Conservation (phyloP, 257 asterid genomes). For the Ilex asprella region DNA sequence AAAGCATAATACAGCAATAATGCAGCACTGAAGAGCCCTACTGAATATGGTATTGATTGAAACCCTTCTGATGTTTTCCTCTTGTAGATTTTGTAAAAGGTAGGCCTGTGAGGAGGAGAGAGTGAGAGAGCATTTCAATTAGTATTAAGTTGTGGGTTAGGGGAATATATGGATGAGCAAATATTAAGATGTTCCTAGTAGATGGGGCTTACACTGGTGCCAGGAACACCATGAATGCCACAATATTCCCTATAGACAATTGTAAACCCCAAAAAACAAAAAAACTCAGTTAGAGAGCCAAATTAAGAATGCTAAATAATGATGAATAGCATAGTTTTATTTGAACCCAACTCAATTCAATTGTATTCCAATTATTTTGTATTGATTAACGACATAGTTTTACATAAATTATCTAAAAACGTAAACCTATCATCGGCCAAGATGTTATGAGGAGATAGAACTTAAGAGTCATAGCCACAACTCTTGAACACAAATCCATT, state of each 20-base stretch:
- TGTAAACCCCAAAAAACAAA: neutral
- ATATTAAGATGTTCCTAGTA: neutral
- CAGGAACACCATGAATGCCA: slow-evolving; percentile 58
- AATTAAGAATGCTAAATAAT: too few species aligned
- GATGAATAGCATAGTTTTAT: too few species aligned
- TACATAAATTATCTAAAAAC: too few species aligned
- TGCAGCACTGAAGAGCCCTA: slow-evolving; percentile 58
- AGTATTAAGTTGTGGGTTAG: too few species aligned
- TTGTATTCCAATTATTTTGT: too few species aligned
- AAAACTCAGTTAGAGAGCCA: neutral
- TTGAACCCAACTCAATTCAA: too few species aligned
- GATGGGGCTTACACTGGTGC: slow-evolving; percentile 50
- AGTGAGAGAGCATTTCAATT: too few species aligned
- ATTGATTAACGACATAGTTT: too few species aligned
- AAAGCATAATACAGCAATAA: slow-evolving; percentile 53
- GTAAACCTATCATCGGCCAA: too few species aligned
- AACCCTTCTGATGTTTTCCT: slow-evolving; percentile 59
- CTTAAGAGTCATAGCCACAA: too few species aligned
- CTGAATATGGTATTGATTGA: slow-evolving; percentile 51
- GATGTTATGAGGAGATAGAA: too few species aligned
- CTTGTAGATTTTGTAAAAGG: slow-evolving; percentile 55
- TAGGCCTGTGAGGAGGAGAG: slow-evolving; percentile 33
- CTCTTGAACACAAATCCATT: too few species aligned
- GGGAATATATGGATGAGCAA: neutral
- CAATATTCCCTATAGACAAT: slow-evolving; percentile 40